These are phyloP conservation scores for Melastoma candidum DNA, from an alignment of 441 rosid genomes.

Conservation along the genomic window DNA sequence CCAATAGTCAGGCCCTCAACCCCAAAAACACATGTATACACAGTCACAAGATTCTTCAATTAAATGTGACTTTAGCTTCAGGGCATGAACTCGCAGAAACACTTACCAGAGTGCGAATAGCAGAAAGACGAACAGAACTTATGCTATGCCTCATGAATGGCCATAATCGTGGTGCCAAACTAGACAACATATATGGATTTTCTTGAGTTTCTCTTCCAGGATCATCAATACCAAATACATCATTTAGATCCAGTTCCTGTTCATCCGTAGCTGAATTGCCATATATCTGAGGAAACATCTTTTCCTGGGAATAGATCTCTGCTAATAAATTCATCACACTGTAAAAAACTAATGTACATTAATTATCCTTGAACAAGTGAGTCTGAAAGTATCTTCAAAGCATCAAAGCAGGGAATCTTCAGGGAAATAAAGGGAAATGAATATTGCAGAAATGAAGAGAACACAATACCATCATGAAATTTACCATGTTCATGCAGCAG, in stretches of 20 bases:
- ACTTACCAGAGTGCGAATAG: conserved; percentile 89
- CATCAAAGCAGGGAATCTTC: too few relatives aligned
- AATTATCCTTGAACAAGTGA: too few relatives aligned
- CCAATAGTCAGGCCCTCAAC: too few relatives aligned
- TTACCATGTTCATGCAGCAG: too few relatives aligned
- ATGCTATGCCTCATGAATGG: conserved; percentile 98
- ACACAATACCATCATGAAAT: too few relatives aligned
- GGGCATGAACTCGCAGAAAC: conserved; percentile 6
- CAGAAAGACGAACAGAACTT: conserved; percentile 86
- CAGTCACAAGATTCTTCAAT: neutral
- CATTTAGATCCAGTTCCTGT: conserved; percentile 69
- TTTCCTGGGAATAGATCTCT: conserved; percentile 97
- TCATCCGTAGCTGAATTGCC: conserved; percentile 34
- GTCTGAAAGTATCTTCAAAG: too few relatives aligned
- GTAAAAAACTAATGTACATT: conserved; percentile 29
- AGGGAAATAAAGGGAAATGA: too few relatives aligned
- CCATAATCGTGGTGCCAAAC: conserved; percentile 96
- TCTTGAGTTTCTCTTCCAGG: conserved; percentile 48
- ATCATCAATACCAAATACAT: conserved; percentile 34
- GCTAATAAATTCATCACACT: conserved; percentile 99
- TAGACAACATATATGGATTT: conserved; percentile 77
- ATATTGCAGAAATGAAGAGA: too few relatives aligned
- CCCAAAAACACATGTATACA: neutral
- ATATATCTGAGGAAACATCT: conserved; percentile 71
- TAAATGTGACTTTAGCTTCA: neutral